Evolutionary conservation across 768 basidiomycete genomes (phyloP).

Genomic region (Gymnopilus junonius): DNA sequence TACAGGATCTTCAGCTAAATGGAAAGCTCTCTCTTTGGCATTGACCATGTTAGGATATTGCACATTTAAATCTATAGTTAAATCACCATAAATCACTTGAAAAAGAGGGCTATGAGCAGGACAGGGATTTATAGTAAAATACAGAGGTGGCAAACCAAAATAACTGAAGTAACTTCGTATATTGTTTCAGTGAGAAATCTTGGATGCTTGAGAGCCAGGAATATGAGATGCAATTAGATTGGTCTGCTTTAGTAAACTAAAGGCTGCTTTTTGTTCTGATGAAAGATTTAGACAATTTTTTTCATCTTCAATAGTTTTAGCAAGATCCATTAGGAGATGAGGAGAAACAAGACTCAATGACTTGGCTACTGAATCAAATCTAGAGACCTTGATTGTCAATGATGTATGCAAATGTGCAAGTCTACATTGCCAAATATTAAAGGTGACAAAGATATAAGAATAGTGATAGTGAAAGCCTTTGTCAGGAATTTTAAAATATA

Average conservation of each 20-base stretch:
- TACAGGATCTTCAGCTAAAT: constrained; percentile 36
- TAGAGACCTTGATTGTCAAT: constrained; percentile 20
- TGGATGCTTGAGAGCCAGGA: background rate
- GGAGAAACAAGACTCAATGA: background rate
- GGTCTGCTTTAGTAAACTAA: constrained; percentile 28
- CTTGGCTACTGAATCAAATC: background rate
- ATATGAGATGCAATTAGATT: constrained; percentile 26
- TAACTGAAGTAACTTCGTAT: background rate
- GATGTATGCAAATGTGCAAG: constrained; percentile 26
- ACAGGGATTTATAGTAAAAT: background rate
- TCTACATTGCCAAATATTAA: constrained; percentile 31
- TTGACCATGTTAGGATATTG: constrained; percentile 24
- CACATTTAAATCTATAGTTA: constrained; percentile 6
- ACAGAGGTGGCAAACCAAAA: background rate
- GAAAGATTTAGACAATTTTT: background rate
- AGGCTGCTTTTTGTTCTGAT: constrained; percentile 21
- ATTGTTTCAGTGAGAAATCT: background rate
- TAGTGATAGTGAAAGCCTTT: constrained; percentile 24
- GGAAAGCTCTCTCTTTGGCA: constrained; percentile 19
- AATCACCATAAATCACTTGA: constrained; percentile 13
- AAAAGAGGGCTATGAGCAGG: constrained; percentile 12
- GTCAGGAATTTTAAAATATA: constrained; percentile 23
- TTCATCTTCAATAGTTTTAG: constrained; percentile 11
- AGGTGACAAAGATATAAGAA: constrained; percentile 28
- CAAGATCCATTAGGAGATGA: background rate